Evolutionary conservation across 257 asterid species (phyloP), one percentile per base, ranked within the genome.

Genomic region (Voacanga thouarsii): DNA sequence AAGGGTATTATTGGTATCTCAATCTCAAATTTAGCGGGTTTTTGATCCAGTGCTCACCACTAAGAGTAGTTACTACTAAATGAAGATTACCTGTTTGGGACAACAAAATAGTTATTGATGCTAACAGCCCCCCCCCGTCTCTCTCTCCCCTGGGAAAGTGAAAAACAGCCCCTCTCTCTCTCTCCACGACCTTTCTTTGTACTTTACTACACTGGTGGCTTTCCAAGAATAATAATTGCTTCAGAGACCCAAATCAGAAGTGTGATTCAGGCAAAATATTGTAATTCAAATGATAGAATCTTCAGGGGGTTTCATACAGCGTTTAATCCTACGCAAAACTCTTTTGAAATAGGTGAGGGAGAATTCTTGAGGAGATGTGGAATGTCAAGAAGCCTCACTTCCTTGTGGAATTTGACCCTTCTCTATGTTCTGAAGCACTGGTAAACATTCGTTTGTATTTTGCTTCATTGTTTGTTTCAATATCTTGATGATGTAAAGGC

Each of bases 321-420:
- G 76, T 78, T 77, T 47, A 26, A 77, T 41, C 61, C 30, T 33
- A 41, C 21, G 18, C 30, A 67, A 49, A 60, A 51, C 49, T 41
- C 60, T 55, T 45, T 65, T 65, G 79, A 28, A 59, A 60, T 56
- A 41, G 69, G 77, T 47, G 56, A 16, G 71, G 70, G 61, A 43
- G 30, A 30, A 15, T 49, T 72, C 63, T 44, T 55, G 41, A 33
- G 43, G 86, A 83, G 85, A 92, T 92, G 98, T 81, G 80, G 86
- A 76, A 78, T 79, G 61, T 39, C 78, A 90, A 82, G 79, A 88
- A 81, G 80, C 97, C 97, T 83, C 89, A 86, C 85, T 94, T 94
- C 84, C 92, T 90, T 78, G 76, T 87, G 88, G 91, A 87, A 75
- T 92, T 94, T 82, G 90, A 89, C 82, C 96, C 96, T 73, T 86